Base-by-base conservation (phyloP, 768 basidiomycete species). In the Boletus rubescentipes region DNA sequence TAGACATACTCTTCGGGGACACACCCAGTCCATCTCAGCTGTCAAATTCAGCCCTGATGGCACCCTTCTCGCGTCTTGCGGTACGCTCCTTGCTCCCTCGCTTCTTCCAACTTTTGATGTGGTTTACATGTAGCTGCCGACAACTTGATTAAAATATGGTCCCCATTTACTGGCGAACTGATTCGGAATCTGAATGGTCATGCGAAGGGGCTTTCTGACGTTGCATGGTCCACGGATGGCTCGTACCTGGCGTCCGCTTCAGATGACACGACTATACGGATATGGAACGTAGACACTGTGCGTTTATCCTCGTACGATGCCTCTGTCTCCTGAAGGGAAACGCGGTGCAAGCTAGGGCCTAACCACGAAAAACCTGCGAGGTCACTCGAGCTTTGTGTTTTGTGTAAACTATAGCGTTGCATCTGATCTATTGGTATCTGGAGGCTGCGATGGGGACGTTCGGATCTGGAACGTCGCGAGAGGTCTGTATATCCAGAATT, bases 21-120 rank as follows among this genome's bases (percentile, higher is more conserved):
- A 98, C 67, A 85, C 84, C 7, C 81, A 83, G 64, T 87, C 89
- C 0, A 86, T 97, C 48, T 93, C 93, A 29, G 85, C 92, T 18
- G 86, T 95, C 55, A 92, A 91, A 68, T 98, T 97, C 70, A 93
- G 92, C 63, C 89, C 89, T 0, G 90, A 96, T 66, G 95, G 95
- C 10, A 81, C 81, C 20, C 72, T 87, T 15, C 76, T 97, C 20
- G 93, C 93, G 16, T 93, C 92, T n/a, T 91, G 88, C 61, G 86
- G 94, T 95, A 66, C 53, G 87, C 75, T 31, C 31, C 18, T 46
- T 40, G 40, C 32, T n/a, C 26, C 5, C 20, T 16, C 55, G 53
- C 52, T 44, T 11, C 26, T n/a, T 41, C 40, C 37, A 18, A 40
- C 26, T 31, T 37, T 35, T 16, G 3, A 52, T 21, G 4, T 9